Conservation (phyloP, 306 rosid genomes). For the Sesbania bispinosa region DNA sequence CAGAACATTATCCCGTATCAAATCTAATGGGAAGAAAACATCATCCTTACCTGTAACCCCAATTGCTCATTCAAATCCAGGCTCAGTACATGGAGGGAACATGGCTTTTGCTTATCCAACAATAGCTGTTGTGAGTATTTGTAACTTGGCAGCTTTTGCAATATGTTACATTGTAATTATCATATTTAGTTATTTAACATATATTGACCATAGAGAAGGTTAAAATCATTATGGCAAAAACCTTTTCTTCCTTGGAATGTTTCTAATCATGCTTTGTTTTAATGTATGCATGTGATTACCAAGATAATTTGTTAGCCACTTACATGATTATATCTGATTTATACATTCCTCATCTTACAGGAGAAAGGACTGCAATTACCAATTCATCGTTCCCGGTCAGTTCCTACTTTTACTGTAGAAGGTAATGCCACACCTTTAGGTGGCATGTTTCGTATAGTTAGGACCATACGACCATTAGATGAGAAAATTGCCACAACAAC, state of each 20-base stretch:
- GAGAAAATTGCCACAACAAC: constrained; percentile 24
- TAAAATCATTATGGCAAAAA: too few relatives aligned
- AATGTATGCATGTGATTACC: not conserved
- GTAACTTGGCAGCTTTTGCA: too few relatives aligned
- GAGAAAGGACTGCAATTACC: constrained; percentile 41
- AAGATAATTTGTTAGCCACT: not conserved
- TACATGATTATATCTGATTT: constrained; percentile 12
- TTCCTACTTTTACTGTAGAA: constrained; percentile 27
- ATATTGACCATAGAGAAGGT: too few relatives aligned
- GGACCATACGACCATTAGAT: constrained; percentile 1
- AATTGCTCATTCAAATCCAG: constrained; percentile 56
- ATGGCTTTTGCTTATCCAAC: constrained; percentile 6
- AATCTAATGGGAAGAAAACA: constrained; percentile 37
- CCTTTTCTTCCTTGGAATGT: too few relatives aligned
- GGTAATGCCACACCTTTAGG: constrained; percentile 22
- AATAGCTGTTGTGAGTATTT: constrained; percentile 40
- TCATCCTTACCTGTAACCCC: constrained; percentile 66
- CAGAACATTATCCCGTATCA: constrained; percentile 57
- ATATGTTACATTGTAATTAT: not conserved
- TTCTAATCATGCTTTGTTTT: too few relatives aligned
- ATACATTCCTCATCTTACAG: constrained; percentile 34
- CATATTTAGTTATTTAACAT: not conserved
- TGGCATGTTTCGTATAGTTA: constrained; percentile 35
- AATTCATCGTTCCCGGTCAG: constrained; percentile 40
- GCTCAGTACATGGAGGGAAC: constrained; percentile 53